A percentile compares a stretch with the other conserved stretches of the same genome.
Evolutionary conservation across 139 green algal species (phyloP).

Genomic region (Volvox reticuliferus): DNA sequence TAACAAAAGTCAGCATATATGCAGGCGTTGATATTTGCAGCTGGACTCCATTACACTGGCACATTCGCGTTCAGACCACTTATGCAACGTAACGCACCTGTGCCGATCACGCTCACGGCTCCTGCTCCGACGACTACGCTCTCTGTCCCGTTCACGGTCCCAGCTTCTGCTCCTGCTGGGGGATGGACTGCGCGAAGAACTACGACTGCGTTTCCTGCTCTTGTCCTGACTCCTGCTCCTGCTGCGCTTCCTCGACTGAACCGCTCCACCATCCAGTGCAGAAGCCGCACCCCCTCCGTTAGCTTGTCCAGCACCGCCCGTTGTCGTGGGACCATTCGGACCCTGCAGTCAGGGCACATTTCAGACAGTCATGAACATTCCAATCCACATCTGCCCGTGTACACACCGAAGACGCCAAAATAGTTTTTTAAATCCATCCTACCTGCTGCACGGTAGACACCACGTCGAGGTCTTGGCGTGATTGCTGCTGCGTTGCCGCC

Average conservation of each 20-base stretch:
- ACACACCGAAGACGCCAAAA: too few species aligned
- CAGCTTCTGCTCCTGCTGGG: slow-evolving; percentile 4
- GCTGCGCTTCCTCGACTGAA: slow-evolving; percentile 31
- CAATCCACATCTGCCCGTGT: too few species aligned
- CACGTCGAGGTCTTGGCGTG: slow-evolving; percentile 7
- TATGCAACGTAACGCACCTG: not conserved
- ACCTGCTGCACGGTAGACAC: slow-evolving; percentile 2
- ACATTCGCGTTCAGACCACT: too few species aligned
- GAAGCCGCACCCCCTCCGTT: not conserved
- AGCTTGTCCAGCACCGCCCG: not conserved
- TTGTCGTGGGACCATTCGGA: not conserved
- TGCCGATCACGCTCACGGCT: slow-evolving; percentile 46
- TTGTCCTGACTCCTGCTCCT: slow-evolving; percentile 7
- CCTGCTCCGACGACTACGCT: not conserved
- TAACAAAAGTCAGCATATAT: too few species aligned
- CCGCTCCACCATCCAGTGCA: slow-evolving; percentile 14
- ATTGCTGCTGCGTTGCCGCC: not conserved
- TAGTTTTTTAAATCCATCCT: too few species aligned
- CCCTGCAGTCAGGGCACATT: not conserved
- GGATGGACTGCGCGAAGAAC: not conserved
- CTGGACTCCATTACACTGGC: too few species aligned
- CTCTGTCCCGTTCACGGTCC: not conserved
- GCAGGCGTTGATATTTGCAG: too few species aligned
- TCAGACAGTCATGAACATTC: too few species aligned
- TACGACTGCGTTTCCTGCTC: not conserved